Conservation (phyloP, 176 grass and related monocot species). For the Eragrostis curvula region DNA sequence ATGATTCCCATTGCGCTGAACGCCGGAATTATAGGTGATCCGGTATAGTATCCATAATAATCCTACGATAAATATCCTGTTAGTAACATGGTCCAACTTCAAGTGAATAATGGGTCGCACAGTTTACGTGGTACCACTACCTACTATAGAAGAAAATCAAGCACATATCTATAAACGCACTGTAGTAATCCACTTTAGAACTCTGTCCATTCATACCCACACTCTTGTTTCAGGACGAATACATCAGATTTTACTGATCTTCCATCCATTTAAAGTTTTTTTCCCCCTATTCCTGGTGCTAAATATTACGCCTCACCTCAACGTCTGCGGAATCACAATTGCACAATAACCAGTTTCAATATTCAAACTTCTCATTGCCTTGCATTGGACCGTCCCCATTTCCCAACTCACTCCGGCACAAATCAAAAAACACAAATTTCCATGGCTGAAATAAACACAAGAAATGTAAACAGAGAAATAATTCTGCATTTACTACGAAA, state of each 20-base stretch:
- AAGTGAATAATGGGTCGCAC: too few relatives aligned
- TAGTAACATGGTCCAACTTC: too few relatives aligned
- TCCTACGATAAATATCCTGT: too few relatives aligned
- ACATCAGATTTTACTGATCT: not conserved
- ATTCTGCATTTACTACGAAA: not conserved
- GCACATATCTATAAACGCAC: not conserved
- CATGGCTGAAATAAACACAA: not conserved
- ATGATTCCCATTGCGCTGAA: too few relatives aligned
- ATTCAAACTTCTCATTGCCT: not conserved
- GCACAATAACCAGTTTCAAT: not conserved
- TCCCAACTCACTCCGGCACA: not conserved
- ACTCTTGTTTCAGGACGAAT: too few relatives aligned
- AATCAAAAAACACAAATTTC: constrained; percentile 2
- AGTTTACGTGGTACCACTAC: not conserved
- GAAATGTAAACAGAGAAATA: not conserved
- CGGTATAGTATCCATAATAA: too few relatives aligned
- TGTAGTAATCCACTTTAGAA: not conserved
- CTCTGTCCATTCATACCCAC: too few relatives aligned
- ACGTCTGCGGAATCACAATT: not conserved
- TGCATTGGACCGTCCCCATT: not conserved
- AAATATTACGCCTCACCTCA: not conserved
- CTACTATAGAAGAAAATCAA: not conserved
- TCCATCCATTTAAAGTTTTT: not conserved
- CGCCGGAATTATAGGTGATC: too few relatives aligned
- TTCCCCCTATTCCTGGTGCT: not conserved